These are phyloP conservation scores for Boletus subparvulus DNA, from an alignment of 768 basidiomycete species.

Conservation along the genomic window DNA sequence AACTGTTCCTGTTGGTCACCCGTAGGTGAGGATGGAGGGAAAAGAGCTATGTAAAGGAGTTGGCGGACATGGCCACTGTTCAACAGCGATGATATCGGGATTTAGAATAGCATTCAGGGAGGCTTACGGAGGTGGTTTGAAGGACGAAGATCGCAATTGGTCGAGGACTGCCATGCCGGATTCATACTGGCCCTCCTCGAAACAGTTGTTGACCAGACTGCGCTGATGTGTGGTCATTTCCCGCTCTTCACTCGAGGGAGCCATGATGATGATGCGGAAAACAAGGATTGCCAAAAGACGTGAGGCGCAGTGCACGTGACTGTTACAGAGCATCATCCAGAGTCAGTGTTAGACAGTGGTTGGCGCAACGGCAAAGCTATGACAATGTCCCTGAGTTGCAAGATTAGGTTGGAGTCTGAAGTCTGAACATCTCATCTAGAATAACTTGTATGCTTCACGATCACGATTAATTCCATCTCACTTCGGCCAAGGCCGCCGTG, in stretches of 20 bases:
- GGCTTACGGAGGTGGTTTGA: slow-evolving; percentile 59
- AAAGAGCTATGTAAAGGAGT: slow-evolving; percentile 68
- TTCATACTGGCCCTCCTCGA: slow-evolving; percentile 78
- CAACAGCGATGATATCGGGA: slow-evolving; percentile 12
- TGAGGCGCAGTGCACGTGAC: slow-evolving; percentile 25
- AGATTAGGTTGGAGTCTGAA: background rate
- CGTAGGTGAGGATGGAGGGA: slow-evolving; percentile 41
- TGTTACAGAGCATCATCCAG: too few relatives aligned
- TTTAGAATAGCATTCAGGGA: slow-evolving; percentile 4
- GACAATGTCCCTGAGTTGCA: background rate
- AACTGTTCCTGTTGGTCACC: slow-evolving; percentile 21
- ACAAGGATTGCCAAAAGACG: background rate
- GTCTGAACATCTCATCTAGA: background rate
- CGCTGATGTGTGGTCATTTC: slow-evolving; percentile 51
- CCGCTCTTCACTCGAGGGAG: slow-evolving; percentile 30
- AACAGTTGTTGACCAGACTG: slow-evolving; percentile 64
- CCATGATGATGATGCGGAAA: slow-evolving; percentile 8
- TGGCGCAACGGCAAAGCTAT: too few relatives aligned
- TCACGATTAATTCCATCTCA: background rate
- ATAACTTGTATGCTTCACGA: background rate
- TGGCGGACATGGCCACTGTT: slow-evolving; percentile 63
- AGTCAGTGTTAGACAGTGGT: too few relatives aligned
- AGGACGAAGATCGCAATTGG: slow-evolving; percentile 56
- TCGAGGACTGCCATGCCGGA: slow-evolving; percentile 61
- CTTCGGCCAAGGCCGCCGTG: slow-evolving; percentile 2